phyloP scores from a whole-genome alignment of 495 filamentous ascomycete genomes.

The Lasiosphaeris hirsuta region DNA sequence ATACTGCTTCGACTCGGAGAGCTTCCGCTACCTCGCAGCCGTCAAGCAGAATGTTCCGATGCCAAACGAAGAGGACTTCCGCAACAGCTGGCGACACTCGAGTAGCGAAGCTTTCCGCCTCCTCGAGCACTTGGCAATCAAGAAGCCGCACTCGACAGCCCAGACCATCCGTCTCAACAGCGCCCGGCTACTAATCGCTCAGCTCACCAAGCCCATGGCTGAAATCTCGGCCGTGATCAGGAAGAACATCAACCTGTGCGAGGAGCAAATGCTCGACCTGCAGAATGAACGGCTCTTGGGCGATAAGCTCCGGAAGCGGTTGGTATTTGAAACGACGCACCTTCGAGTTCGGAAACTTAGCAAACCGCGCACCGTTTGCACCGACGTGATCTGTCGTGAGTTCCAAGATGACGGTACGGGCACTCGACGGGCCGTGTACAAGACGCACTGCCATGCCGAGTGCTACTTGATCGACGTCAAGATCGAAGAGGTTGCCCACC shows the following conservation, averaged over 20 bases:
- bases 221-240: constrained; percentile 32
- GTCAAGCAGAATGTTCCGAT: constrained; percentile 30
- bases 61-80: too few species aligned
- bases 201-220: constrained; percentile 35
- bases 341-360: neutral
- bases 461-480: constrained; percentile 7
- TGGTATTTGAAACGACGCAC: constrained; percentile 10
- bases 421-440: constrained; percentile 7
- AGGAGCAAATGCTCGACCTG: constrained; percentile 23
- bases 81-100: constrained; percentile 42
- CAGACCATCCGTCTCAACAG: constrained; percentile 39
- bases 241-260: constrained; percentile 24
- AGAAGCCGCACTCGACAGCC: constrained; percentile 31
- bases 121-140: constrained; percentile 25
- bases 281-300: constrained; percentile 18
- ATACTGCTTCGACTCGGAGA: constrained; percentile 49
- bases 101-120: constrained; percentile 29
- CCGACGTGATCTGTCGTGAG: constrained; percentile 4
- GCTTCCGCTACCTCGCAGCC: constrained; percentile 44
- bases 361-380: constrained; percentile 15
- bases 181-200: constrained; percentile 28
- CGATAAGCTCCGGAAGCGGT: constrained; percentile 19
- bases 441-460: constrained; percentile 13
- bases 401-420: constrained; percentile 8
- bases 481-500: constrained; percentile 5